Conservation (phyloP, 768 basidiomycete species). For the Kwoniella sp. region DNA sequence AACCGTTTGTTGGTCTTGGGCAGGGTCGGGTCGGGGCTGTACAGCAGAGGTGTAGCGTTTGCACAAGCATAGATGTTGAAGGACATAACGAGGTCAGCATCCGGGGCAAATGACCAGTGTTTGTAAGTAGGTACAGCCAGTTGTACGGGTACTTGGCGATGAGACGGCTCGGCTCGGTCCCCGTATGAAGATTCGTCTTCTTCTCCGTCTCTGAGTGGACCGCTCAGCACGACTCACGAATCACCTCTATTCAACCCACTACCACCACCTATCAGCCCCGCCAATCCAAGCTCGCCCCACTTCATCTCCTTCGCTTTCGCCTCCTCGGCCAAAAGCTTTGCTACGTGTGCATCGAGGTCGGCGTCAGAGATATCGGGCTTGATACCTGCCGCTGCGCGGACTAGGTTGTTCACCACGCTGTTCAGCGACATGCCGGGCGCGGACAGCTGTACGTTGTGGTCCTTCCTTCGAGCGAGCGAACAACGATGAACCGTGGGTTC, state of each 20-base stretch:
- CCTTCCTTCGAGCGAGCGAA: no score
- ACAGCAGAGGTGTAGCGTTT: neutral
- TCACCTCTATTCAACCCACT: slow-evolving; percentile 18
- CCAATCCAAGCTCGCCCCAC: slow-evolving; percentile 73
- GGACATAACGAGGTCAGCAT: neutral
- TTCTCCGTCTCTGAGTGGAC: neutral
- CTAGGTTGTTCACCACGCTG: slow-evolving; percentile 50
- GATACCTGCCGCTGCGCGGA: slow-evolving; percentile 53
- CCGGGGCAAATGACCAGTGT: no score
- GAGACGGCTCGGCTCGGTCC: no score
- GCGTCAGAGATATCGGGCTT: slow-evolving; percentile 62
- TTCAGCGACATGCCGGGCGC: slow-evolving; percentile 42
- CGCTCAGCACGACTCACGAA: slow-evolving; percentile 30
- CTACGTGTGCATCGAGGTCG: slow-evolving; percentile 88
- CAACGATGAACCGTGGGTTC: no score
- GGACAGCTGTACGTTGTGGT: no score
- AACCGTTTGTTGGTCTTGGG: slow-evolving; percentile 68
- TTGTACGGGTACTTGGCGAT: no score
- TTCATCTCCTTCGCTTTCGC: slow-evolving; percentile 86
- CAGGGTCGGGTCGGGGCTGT: slow-evolving; percentile 68
- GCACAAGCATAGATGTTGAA: neutral
- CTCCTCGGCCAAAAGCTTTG: slow-evolving; percentile 86
- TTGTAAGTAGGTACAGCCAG: no score
- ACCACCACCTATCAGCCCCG: slow-evolving; percentile 69
- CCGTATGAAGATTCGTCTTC: neutral